Percentiles rank a stretch among this genome's conserved stretches.
These are phyloP conservation scores for Mycosarcoma maydis DNA, from an alignment of 1,284 basidiomycete species.

Conservation along the genomic window DNA sequence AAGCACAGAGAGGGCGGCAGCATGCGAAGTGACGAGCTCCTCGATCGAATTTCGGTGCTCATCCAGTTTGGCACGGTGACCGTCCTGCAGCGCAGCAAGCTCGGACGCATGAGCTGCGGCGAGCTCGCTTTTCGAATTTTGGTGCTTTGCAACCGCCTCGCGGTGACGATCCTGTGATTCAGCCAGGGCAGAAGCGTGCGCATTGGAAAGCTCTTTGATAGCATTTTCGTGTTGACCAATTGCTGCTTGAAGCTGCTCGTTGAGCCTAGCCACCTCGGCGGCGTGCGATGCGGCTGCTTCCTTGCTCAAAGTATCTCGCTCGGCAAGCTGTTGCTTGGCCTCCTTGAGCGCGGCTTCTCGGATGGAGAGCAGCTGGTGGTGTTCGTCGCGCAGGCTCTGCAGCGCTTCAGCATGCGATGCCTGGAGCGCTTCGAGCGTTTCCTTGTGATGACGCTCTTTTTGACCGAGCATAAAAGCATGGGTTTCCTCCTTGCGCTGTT, in stretches of 20 bases:
- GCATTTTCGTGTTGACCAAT: slow-evolving; percentile 13
- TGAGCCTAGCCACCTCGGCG: slow-evolving; percentile 11
- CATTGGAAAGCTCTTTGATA: slow-evolving; percentile 5
- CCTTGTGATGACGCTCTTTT: slow-evolving; percentile 46
- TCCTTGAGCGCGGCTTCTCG: slow-evolving; percentile 30
- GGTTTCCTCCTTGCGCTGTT: slow-evolving; percentile 35
- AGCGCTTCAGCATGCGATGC: slow-evolving; percentile 23
- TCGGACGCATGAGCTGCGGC: slow-evolving; percentile 14
- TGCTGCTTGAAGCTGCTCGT: slow-evolving; percentile 4
- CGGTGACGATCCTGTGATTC: slow-evolving; percentile 13
- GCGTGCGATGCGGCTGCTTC: slow-evolving; percentile 11
- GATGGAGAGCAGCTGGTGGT: slow-evolving; percentile 23
- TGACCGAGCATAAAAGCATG: slow-evolving; percentile 39
- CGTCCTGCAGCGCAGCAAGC: slow-evolving; percentile 13
- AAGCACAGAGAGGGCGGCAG: slow-evolving; percentile 19
- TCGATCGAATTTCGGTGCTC: slow-evolving; percentile 17
- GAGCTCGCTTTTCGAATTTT: slow-evolving; percentile 13
- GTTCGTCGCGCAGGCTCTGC: slow-evolving; percentile 29
- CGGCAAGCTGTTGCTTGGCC: slow-evolving; percentile 24
- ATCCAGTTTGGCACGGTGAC: slow-evolving; percentile 14
- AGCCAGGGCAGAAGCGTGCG: slow-evolving; percentile 13
- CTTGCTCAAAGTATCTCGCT: slow-evolving; percentile 13
- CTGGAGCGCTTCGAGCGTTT: slow-evolving; percentile 27
- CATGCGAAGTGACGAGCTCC: slow-evolving; percentile 18
- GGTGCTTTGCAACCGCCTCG: slow-evolving; percentile 3